Evolutionary conservation across 768 basidiomycete genomes (phyloP).

Genomic region (Suillus plorans): DNA sequence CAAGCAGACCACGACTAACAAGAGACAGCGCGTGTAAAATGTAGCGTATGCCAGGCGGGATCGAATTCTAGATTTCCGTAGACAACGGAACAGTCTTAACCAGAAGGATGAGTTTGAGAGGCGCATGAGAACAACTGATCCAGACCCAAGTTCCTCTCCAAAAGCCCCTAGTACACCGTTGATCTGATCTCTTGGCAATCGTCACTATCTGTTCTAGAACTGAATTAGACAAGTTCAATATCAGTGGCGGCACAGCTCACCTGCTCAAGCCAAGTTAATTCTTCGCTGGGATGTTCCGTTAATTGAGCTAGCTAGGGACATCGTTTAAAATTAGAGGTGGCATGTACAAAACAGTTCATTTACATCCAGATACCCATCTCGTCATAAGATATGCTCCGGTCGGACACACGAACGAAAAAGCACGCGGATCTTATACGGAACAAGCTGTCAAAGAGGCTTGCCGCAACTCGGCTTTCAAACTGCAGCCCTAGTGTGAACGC

Average conservation of each 20-base stretch:
- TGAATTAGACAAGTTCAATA: neutral
- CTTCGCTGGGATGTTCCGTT: constrained; percentile 9
- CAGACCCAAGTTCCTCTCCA: constrained; percentile 11
- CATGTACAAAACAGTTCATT: constrained; percentile 21
- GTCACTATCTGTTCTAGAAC: constrained; percentile 17
- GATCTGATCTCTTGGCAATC: constrained; percentile 26
- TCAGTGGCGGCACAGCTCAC: neutral
- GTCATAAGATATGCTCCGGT: constrained; percentile 17
- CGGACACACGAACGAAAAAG: constrained; percentile 34
- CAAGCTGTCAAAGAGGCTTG: constrained; percentile 33
- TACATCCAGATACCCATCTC: constrained; percentile 22
- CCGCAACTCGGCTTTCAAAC: constrained; percentile 12
- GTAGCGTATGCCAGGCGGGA: constrained; percentile 28
- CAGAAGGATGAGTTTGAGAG: neutral
- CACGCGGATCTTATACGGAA: constrained; percentile 36
- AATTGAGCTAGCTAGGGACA: neutral
- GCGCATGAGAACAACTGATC: too few species aligned
- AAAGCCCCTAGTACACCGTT: constrained; percentile 23
- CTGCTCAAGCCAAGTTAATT: constrained; percentile 13
- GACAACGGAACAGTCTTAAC: constrained; percentile 19
- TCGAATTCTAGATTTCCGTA: constrained; percentile 25
- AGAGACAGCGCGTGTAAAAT: neutral
- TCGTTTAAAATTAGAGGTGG: neutral
- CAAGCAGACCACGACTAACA: constrained; percentile 32
- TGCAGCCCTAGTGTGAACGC: neutral